Evolutionary conservation across 2,329 filamentous ascomycete species (phyloP).

Genomic region (Tetracladium maxilliforme): DNA sequence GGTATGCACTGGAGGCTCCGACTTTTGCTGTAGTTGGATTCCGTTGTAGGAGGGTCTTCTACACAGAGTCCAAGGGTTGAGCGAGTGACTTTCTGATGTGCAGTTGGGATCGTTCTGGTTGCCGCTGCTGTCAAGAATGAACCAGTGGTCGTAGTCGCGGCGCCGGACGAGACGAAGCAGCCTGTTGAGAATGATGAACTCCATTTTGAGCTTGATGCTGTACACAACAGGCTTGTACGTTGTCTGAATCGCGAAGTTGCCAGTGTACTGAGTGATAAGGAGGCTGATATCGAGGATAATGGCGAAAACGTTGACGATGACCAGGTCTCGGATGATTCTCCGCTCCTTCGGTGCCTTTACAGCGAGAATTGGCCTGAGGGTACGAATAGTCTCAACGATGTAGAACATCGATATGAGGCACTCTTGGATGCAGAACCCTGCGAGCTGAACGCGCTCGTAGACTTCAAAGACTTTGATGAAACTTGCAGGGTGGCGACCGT

Average conservation of each 20-base stretch:
- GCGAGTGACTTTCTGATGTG: no score
- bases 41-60: no score
- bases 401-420: conserved; percentile 30
- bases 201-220: conserved; percentile 27
- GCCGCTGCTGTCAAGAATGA: no score
- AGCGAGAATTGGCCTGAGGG: no score
- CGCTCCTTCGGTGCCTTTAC: no score
- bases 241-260: conserved; percentile 19
- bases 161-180: no score
- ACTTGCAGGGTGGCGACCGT: conserved; percentile 14
- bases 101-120: no score
- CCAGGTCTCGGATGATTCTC: conserved; percentile 23
- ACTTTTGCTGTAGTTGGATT: no score
- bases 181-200: conserved; percentile 28
- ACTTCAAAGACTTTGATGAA: conserved; percentile 19
- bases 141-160: no score
- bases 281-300: conserved; percentile 27
- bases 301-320: conserved; percentile 28
- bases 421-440: conserved; percentile 28
- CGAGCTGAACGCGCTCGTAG: conserved; percentile 25
- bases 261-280: conserved; percentile 18
- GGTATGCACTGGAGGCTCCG: no score
- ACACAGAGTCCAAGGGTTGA: no score
- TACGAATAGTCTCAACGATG: no score
- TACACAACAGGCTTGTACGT: conserved; percentile 22